phyloP scores from a whole-genome alignment of 148 eudicot genomes.

The Spergularia marina region DNA sequence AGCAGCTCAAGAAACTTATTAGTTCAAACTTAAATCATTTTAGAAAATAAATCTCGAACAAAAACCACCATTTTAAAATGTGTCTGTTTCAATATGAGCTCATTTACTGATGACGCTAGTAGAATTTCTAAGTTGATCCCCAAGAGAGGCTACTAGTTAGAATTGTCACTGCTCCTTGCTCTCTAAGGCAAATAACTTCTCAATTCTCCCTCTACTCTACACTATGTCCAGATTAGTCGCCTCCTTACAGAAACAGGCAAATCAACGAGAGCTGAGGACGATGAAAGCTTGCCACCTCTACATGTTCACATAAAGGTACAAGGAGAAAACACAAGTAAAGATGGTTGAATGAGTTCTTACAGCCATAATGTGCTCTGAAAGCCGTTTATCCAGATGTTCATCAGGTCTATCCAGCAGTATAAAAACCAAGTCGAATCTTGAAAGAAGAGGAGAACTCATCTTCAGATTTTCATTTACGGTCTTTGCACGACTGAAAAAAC shows the following conservation, averaged over 20 bases:
- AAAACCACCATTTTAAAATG: background rate
- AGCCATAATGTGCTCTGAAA: constrained; percentile 96
- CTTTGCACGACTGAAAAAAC: constrained; percentile 84
- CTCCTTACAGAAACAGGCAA: background rate
- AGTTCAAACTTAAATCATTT: background rate
- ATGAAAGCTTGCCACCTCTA: background rate
- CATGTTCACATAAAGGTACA: background rate
- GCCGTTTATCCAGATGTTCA: constrained; percentile 79
- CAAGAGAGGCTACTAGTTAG: background rate
- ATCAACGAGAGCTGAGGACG: background rate
- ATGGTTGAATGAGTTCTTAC: constrained; percentile 46
- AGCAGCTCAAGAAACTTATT: background rate
- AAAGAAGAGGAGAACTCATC: constrained; percentile 91
- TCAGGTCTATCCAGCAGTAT: constrained; percentile 94
- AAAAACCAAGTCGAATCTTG: constrained; percentile 96
- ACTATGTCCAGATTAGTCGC: background rate
- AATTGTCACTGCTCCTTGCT: constrained; percentile 4
- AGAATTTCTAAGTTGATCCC: background rate
- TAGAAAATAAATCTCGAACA: background rate
- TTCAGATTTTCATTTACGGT: constrained; percentile 96
- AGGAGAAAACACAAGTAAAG: constrained; percentile 4
- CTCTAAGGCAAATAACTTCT: constrained; percentile 2
- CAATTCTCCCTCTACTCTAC: constrained; percentile 1
- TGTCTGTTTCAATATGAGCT: background rate
- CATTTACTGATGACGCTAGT: background rate